Base-by-base conservation (phyloP, 2,329 filamentous ascomycete genomes). In the Didymellaceae sp. region DNA sequence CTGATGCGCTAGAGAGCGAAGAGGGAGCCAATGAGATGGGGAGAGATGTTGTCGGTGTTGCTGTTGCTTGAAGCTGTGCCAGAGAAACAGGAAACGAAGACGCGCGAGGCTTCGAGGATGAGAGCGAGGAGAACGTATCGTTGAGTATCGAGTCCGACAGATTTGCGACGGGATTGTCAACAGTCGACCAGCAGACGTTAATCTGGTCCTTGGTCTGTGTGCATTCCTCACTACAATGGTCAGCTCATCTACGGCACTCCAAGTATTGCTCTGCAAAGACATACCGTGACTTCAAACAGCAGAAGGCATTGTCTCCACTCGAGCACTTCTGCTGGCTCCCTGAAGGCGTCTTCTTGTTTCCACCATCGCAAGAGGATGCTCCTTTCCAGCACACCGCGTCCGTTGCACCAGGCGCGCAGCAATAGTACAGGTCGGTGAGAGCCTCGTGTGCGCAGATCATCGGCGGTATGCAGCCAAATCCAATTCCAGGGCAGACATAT, bases 141-240 rank as follows among this genome's bases (percentile, higher is more conserved):
- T 59, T 62, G 25, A 57, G 9, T 31, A 41, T 39, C 13, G 33
- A 26, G 8, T 44, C 37, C 1, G 52, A 46, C 8, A 58, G 7
- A 32, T 57, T 55, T 16, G 34, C 45, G 31, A 58, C 30, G 1
- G 53, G 55, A 18, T 58, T 61, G 4, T 41, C 33, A 13, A 40
- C 18, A 1, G 54, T 55, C 7, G 46, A 54, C 57, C 57, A 62
- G 46, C 59, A 62, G 10, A 61, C 51, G 32, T 62, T 62, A 31
- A 60, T 46, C 8, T 52, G 49, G 17, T 52, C 38, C 43, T 54
- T 45, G 33, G 50, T 58, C 14, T 54, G 45, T 30, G 59, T 62
- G 43, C 59, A 62, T 47, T 60, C 49, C 49, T 60, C 57, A 28
- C 57, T 59, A 24, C n/a, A 9, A 5, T 22, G 7, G 28, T 59